Evolutionary conservation across 2,329 filamentous ascomycete species (phyloP), one percentile per base, ranked within the genome.

Genomic region (Dactylella cylindrospora): DNA sequence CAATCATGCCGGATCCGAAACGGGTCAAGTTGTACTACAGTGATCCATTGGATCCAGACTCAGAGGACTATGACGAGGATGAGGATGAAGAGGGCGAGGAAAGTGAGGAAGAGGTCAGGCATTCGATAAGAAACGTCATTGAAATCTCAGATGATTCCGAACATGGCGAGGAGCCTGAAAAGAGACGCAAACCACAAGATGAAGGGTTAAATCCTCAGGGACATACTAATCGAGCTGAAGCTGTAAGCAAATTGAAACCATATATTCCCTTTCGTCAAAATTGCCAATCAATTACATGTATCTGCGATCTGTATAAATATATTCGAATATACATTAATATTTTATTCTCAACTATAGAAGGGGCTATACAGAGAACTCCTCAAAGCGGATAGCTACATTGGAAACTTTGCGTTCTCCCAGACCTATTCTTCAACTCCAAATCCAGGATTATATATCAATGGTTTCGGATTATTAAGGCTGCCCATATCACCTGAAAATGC

Each of bases 41-140:
- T 19, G 36, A 40, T 35, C 43, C 26, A 13, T 13, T 46, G 15
- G 43, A 22, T 4, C 36, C 36, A 20, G 36, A 40, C 2, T 7
- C 10, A 12, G 36, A 22, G 6, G 38, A 35, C 2, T 43, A 28
- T 17, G 25, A n/a, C 22, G 39, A 47, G n/a, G 40, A 23, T 8
- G 41, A 39, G 3, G 41, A 26, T 20, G 50, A 65, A 13, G 41
- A 62, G 38, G 28, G 29, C 20, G 28, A 25, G 26, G 44, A 47
- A 6, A 31, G 33, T 8, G 49, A n/a, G 3, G 28, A 25, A n/a
- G n/a, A n/a, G n/a, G n/a, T n/a, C n/a, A n/a, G n/a, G n/a, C n/a
- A n/a, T n/a, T n/a, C n/a, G n/a, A n/a, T 10, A n/a, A 25, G 19
- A 25, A 23, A 26, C 7, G 15, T 3, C n/a, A n/a, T 5, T 3